Percentiles rank a stretch among this genome's conserved stretches.
Conservation (phyloP, 2,329 filamentous ascomycete species). For the Penicillium sp. region DNA sequence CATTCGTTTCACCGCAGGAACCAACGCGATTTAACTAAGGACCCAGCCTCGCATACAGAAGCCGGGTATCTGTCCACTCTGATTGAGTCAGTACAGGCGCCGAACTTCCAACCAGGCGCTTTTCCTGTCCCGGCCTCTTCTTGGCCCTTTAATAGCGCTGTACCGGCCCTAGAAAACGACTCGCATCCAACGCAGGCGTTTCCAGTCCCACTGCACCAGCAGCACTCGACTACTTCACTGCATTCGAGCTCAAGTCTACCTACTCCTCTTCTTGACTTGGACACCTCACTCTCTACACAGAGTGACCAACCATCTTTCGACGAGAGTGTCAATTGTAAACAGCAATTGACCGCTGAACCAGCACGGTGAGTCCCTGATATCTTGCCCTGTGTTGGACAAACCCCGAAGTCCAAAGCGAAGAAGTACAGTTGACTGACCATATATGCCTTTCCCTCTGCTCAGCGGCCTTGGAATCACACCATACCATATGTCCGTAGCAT, state of each 20-base stretch:
- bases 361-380: too few species aligned
- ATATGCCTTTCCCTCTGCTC: not conserved
- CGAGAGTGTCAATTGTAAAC: slow-evolving; percentile 5
- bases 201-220: slow-evolving; percentile 7
- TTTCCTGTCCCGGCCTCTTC: slow-evolving; percentile 9
- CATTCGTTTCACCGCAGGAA: slow-evolving; percentile 17
- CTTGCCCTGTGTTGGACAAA: not conserved
- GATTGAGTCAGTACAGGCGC: slow-evolving; percentile 16
- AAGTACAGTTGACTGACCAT: not conserved
- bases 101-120: slow-evolving; percentile 13
- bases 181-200: slow-evolving; percentile 7
- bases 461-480: slow-evolving; percentile 19
- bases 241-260: slow-evolving; percentile 8
- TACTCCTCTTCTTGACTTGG: slow-evolving; percentile 7
- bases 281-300: slow-evolving; percentile 6
- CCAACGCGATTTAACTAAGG: slow-evolving; percentile 9
- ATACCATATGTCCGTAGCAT: slow-evolving; percentile 24
- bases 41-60: slow-evolving; percentile 11
- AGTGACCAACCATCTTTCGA: slow-evolving; percentile 8
- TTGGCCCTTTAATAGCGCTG: slow-evolving; percentile 14
- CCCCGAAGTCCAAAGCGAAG: not conserved
- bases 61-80: slow-evolving; percentile 7
- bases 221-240: slow-evolving; percentile 12
- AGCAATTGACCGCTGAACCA: slow-evolving; percentile 7
- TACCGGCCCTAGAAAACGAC: slow-evolving; percentile 3